Conservation (phyloP, 2,329 filamentous ascomycete genomes). For the Cercospora canescens region DNA sequence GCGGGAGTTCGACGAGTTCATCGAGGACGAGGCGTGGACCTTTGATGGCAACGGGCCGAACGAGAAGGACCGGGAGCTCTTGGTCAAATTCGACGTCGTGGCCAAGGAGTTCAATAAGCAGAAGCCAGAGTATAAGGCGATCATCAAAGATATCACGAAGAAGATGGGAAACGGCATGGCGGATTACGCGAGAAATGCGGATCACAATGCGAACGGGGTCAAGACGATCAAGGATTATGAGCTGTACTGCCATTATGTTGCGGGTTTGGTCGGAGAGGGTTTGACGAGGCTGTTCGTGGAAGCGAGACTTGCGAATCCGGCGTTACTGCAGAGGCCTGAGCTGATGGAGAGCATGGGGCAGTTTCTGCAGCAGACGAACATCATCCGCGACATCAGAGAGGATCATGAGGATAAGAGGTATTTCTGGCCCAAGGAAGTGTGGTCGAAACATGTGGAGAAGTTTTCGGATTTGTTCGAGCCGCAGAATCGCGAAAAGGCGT, state of each 20-base stretch:
- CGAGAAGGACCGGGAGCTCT: constrained; percentile 90
- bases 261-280: constrained; percentile 96
- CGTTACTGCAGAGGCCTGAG: constrained; percentile 72
- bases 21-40: constrained; percentile 86
- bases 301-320: constrained; percentile 81
- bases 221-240: constrained; percentile 88
- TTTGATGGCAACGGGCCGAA: constrained; percentile 82
- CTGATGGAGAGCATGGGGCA: constrained; percentile 96
- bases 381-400: constrained; percentile 92
- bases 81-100: constrained; percentile 89
- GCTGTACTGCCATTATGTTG: constrained; percentile 96
- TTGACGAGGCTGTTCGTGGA: constrained; percentile 87
- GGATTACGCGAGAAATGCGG: constrained; percentile 84
- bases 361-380: constrained; percentile 97
- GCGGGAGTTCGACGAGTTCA: constrained; percentile 74
- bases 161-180: constrained; percentile 99
- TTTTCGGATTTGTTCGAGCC: constrained; percentile 90
- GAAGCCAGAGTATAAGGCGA: constrained; percentile 78
- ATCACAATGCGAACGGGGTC: constrained; percentile 71
- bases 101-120: constrained; percentile 84
- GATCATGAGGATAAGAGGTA: constrained; percentile 83
- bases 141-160: constrained; percentile 88
- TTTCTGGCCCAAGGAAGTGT: constrained; percentile 96
- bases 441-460: constrained; percentile 88
- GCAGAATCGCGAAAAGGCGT: constrained; percentile 71